phyloP scores from a whole-genome alignment of 2,329 filamentous ascomycete species.

The Microsporum ferrugineum region DNA sequence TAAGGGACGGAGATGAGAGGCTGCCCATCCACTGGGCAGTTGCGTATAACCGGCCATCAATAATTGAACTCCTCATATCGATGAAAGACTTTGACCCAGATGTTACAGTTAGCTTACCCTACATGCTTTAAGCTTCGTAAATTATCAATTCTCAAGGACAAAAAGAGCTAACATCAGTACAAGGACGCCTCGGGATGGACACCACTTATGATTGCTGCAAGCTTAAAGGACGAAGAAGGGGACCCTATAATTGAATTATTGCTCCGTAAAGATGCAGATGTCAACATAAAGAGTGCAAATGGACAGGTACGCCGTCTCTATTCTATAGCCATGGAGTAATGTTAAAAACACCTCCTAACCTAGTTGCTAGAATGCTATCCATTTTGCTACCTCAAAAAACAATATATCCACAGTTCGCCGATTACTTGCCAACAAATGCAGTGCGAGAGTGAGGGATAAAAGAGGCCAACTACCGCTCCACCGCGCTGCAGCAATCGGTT shows the following conservation, averaged over 20 bases:
- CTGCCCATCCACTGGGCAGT: slow-evolving; percentile 90
- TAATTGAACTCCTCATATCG: slow-evolving; percentile 61
- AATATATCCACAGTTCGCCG: slow-evolving; percentile 70
- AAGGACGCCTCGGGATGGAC: slow-evolving; percentile 42
- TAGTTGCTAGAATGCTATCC: slow-evolving; percentile 59
- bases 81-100: slow-evolving; percentile 71
- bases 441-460: slow-evolving; percentile 68
- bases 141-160: neutral
- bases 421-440: slow-evolving; percentile 66
- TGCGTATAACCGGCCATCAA: slow-evolving; percentile 66
- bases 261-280: slow-evolving; percentile 37
- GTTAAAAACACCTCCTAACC: neutral
- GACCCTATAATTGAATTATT: slow-evolving; percentile 36
- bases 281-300: slow-evolving; percentile 32
- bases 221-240: slow-evolving; percentile 36
- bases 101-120: slow-evolving; percentile 47
- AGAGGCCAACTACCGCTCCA: slow-evolving; percentile 85
- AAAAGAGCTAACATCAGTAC: neutral
- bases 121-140: neutral
- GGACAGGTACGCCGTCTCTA: slow-evolving; percentile 29
- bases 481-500: slow-evolving; percentile 80
- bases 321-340: neutral
- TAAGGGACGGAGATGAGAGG: slow-evolving; percentile 73
- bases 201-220: slow-evolving; percentile 40
- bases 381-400: slow-evolving; percentile 83